Conservation (phyloP, 2,329 filamentous ascomycete species). For the Talaromyces verruculosus region DNA sequence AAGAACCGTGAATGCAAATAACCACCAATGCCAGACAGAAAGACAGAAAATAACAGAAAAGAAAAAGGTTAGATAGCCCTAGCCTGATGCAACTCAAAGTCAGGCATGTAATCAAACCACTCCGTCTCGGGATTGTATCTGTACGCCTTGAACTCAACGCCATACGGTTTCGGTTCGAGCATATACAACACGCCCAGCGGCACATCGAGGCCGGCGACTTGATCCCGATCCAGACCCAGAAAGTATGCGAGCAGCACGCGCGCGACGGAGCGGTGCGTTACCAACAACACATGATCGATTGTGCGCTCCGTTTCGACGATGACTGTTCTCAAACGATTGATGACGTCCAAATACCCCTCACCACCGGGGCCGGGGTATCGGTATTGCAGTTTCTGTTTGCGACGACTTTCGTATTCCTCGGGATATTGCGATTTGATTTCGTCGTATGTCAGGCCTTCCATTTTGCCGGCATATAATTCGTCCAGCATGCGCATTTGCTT, state of each 20-base stretch:
- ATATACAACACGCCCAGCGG: conserved; percentile 92
- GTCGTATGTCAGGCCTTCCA: conserved; percentile 92
- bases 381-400: conserved; percentile 87
- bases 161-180: conserved; percentile 96
- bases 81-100: conserved; percentile 68
- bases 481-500: conserved; percentile 99
- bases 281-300: conserved; percentile 89
- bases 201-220: conserved; percentile 92
- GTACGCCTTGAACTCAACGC: conserved; percentile 95
- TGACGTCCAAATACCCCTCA: conserved; percentile 94
- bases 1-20: background rate
- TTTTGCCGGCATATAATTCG: conserved; percentile 87
- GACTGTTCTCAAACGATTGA: conserved; percentile 90
- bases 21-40: background rate
- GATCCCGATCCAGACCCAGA: conserved; percentile 82
- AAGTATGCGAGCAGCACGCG: conserved; percentile 95
- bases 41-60: background rate
- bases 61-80: conserved; percentile 23
- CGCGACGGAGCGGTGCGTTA: conserved; percentile 88
- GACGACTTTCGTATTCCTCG: conserved; percentile 77
- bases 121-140: conserved; percentile 75
- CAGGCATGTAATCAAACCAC: conserved; percentile 82
- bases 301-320: conserved; percentile 97
- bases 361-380: conserved; percentile 94
- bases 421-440: conserved; percentile 79